phyloP scores from a whole-genome alignment of 306 rosid species.

The Dalbergia cochinchinensis region DNA sequence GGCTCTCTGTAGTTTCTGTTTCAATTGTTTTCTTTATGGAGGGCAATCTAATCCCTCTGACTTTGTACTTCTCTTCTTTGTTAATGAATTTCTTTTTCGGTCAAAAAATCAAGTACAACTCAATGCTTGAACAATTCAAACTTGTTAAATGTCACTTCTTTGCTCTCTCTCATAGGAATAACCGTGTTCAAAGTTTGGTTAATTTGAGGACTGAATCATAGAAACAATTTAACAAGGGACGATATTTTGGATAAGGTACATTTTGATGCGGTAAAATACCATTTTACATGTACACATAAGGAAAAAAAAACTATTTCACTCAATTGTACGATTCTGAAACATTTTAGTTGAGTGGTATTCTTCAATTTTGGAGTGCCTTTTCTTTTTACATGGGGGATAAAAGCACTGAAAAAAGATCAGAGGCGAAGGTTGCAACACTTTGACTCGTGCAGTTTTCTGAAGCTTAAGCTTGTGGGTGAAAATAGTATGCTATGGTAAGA shows the following conservation, averaged over 20 bases:
- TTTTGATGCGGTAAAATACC: not conserved
- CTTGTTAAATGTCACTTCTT: not conserved
- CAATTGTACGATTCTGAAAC: not conserved
- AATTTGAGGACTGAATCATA: not conserved
- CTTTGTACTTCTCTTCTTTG: not conserved
- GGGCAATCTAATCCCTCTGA: not conserved
- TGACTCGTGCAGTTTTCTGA: not conserved
- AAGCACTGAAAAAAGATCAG: not conserved
- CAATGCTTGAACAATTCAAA: constrained; percentile 6
- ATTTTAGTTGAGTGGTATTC: constrained; percentile 3
- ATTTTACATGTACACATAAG: no score
- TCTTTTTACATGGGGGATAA: not conserved
- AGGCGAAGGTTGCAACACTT: not conserved
- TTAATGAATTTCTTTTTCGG: not conserved
- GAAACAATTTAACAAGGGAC: constrained; percentile 4
- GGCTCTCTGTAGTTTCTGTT: no score
- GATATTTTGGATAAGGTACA: constrained; percentile 14
- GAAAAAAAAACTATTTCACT: not conserved
- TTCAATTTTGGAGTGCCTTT: constrained; percentile 9
- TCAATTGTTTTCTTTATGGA: not conserved
- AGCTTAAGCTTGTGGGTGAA: no score
- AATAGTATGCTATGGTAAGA: no score
- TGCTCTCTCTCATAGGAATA: not conserved
- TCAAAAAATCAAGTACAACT: not conserved
- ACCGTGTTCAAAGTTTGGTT: not conserved